phyloP scores from a whole-genome alignment of 176 grass and related monocot genomes.

The Phyllostachys edulis region DNA sequence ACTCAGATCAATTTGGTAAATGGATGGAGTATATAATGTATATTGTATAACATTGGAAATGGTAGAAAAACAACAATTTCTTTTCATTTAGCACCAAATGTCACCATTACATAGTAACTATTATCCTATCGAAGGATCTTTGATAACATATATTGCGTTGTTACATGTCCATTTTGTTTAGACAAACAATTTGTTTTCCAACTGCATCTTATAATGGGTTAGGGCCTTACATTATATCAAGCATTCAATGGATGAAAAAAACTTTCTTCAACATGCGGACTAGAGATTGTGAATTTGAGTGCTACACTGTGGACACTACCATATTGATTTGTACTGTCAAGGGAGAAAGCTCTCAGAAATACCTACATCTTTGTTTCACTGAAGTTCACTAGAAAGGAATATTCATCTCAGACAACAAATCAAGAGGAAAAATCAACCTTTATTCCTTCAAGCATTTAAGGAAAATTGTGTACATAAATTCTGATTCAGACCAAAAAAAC shows the following conservation, averaged over 20 bases:
- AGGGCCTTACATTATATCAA: background rate
- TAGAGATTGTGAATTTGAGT: background rate
- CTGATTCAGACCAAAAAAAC: background rate
- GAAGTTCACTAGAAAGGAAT: background rate
- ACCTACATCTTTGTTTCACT: background rate
- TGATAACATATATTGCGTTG: background rate
- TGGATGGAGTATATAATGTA: constrained; percentile 6
- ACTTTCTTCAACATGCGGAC: background rate
- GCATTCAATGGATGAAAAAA: background rate
- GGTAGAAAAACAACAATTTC: background rate
- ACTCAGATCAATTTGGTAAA: constrained; percentile 29
- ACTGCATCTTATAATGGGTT: background rate
- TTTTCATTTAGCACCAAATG: background rate
- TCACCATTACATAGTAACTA: background rate
- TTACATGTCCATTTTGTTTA: background rate
- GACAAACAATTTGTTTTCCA: background rate
- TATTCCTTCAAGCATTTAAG: background rate
- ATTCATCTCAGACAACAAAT: background rate
- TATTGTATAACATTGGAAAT: background rate
- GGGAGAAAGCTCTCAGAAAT: background rate
- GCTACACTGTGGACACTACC: background rate
- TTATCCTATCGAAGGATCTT: background rate
- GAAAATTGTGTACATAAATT: background rate
- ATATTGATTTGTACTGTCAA: background rate
- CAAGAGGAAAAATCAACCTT: background rate